phyloP scores from a whole-genome alignment of 345 rosid species.

The Passiflora organensis region DNA sequence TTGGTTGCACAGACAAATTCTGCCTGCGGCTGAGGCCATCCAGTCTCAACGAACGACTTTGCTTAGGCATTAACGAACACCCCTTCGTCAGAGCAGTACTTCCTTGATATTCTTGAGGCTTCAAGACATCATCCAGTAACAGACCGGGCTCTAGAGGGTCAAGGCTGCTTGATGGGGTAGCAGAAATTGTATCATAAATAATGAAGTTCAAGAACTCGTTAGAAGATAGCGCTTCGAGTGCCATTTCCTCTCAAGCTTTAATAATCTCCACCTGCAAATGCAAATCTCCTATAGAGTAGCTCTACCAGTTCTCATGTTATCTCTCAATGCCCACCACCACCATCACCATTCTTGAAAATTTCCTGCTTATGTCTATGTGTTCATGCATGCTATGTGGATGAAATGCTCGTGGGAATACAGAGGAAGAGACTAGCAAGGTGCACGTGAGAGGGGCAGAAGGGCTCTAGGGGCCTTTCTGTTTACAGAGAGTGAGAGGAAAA shows the following conservation, averaged over 20 bases:
- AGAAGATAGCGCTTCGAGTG: constrained; percentile 60
- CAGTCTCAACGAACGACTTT: constrained; percentile 1
- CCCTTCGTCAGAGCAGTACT: constrained; percentile 17
- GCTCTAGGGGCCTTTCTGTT: constrained; percentile 21
- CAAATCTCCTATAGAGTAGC: too few relatives aligned
- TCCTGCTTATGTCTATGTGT: neutral
- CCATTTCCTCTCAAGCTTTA: constrained; percentile 29
- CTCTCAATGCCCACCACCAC: neutral
- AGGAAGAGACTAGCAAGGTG: constrained; percentile 11
- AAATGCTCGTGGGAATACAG: neutral
- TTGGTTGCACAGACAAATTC: constrained; percentile 37
- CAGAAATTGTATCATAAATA: constrained; percentile 59
- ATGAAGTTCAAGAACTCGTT: constrained; percentile 58
- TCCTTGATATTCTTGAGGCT: constrained; percentile 16
- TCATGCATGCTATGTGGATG: neutral
- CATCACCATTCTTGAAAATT: neutral
- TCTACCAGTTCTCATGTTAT: neutral
- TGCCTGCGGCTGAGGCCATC: constrained; percentile 12
- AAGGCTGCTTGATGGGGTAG: constrained; percentile 39
- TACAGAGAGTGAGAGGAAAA: constrained; percentile 19
- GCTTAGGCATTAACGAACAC: constrained; percentile 11
- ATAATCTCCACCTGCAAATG: too few relatives aligned
- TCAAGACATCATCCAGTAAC: constrained; percentile 12
- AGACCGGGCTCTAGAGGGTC: constrained; percentile 18
- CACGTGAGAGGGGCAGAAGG: constrained; percentile 39